Conservation (phyloP, 164 flowering plant species). For the Aristolochia fimbriata region DNA sequence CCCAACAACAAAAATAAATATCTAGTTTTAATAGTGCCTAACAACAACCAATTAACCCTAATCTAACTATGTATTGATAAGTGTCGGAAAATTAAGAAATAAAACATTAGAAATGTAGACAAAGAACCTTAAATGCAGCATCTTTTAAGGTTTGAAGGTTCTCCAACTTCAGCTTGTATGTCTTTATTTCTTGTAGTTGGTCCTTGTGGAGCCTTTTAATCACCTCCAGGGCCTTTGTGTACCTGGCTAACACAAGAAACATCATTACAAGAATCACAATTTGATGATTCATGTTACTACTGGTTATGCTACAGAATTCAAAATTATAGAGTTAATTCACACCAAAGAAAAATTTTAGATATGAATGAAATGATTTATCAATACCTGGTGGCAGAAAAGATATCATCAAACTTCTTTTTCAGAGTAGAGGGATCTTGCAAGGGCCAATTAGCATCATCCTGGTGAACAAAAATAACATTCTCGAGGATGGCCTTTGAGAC, state of each 20-base stretch:
- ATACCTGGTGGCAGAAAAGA: constrained; percentile 94
- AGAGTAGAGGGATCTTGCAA: constrained; percentile 91
- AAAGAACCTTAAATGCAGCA: constrained; percentile 78
- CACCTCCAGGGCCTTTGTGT: constrained; percentile 95
- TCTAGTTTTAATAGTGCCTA: too few species aligned
- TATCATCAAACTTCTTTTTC: constrained; percentile 97
- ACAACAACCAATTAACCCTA: too few species aligned
- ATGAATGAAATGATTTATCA: constrained; percentile 1
- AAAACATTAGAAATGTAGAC: background rate
- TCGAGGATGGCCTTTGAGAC: constrained; percentile 96
- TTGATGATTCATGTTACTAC: background rate
- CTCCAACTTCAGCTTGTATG: constrained; percentile 84
- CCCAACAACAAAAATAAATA: too few species aligned
- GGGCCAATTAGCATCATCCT: constrained; percentile 99
- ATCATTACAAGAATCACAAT: background rate
- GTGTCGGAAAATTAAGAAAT: background rate
- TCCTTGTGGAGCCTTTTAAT: constrained; percentile 98
- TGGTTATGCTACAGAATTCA: background rate
- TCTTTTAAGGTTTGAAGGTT: constrained; percentile 86
- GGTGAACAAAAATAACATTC: constrained; percentile 95
- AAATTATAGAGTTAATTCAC: background rate
- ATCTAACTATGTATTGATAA: too few species aligned
- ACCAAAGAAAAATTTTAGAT: too few species aligned
- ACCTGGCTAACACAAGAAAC: constrained; percentile 29
- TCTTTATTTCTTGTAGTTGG: constrained; percentile 88